Evolutionary conservation across 2,329 filamentous ascomycete genomes (phyloP).

Genomic region (Paecilomyces sp.): DNA sequence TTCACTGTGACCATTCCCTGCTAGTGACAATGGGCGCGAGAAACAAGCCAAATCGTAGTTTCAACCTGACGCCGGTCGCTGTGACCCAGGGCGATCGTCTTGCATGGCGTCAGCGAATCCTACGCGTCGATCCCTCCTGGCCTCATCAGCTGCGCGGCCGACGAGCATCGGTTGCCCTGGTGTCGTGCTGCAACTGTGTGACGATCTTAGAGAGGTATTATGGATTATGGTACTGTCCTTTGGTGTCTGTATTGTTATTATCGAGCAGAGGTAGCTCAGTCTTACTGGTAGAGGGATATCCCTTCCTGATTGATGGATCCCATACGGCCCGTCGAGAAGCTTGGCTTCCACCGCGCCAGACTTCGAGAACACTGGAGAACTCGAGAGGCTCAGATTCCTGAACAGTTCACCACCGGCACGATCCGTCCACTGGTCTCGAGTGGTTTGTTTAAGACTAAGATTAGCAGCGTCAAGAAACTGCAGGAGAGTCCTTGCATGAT

Average conservation of each 20-base stretch:
- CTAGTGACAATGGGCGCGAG: neutral
- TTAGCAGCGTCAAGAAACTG: neutral
- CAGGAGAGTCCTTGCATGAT: neutral
- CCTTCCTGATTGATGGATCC: neutral
- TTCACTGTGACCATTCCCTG: neutral
- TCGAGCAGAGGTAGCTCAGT: too few species aligned
- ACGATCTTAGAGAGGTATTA: too few species aligned
- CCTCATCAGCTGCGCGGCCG: neutral
- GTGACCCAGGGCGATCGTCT: neutral
- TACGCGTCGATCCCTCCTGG: neutral
- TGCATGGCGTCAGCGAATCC: neutral
- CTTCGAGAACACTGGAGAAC: neutral
- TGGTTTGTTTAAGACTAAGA: neutral
- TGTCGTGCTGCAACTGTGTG: too few species aligned
- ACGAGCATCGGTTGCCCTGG: neutral
- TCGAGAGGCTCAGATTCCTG: neutral
- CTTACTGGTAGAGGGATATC: neutral
- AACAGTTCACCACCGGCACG: neutral
- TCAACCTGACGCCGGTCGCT: neutral
- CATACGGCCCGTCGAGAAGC: neutral
- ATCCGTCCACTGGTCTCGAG: neutral
- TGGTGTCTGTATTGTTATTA: too few species aligned
- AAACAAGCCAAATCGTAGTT: neutral
- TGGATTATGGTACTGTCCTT: too few species aligned
- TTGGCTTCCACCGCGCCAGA: neutral